phyloP scores from a whole-genome alignment of 768 basidiomycete genomes.

The Termitomyces heimii region DNA sequence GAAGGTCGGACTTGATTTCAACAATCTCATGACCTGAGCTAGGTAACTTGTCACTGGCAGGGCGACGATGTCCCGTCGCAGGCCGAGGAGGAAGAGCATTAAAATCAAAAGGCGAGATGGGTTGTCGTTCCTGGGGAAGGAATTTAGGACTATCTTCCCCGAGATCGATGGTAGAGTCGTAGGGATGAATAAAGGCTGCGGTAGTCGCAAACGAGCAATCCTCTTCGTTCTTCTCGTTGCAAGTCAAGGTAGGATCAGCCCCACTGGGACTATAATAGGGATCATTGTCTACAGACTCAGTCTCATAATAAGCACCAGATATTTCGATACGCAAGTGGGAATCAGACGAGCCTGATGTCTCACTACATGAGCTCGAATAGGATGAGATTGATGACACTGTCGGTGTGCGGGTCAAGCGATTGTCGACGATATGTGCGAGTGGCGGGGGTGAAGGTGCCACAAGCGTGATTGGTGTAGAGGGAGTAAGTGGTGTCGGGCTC shows the following conservation, averaged over 20 bases:
- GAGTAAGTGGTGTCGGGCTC: conserved; percentile 11
- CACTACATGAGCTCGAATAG: conserved; percentile 19
- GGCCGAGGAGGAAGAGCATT: conserved; percentile 38
- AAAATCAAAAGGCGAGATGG: conserved; percentile 41
- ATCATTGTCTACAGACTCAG: conserved; percentile 26
- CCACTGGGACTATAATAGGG: conserved; percentile 23
- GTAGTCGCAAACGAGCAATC: conserved; percentile 27
- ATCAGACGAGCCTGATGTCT: conserved; percentile 16
- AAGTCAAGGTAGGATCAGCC: conserved; percentile 13
- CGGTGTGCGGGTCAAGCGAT: conserved; percentile 16
- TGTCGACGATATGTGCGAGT: conserved; percentile 18
- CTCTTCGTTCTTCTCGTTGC: conserved; percentile 11
- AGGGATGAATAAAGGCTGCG: conserved; percentile 46
- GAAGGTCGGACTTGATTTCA: conserved; percentile 17
- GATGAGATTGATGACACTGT: conserved; percentile 11
- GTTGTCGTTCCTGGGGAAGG: conserved; percentile 31
- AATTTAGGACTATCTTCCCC: conserved; percentile 22
- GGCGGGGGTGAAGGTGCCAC: conserved; percentile 23
- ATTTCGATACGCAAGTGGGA: conserved; percentile 30
- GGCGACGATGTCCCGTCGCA: not conserved
- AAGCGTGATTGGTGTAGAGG: conserved; percentile 14
- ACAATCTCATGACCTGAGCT: conserved; percentile 7
- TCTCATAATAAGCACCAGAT: conserved; percentile 35
- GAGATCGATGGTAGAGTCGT: conserved; percentile 24
- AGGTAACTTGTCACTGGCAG: not conserved